Evolutionary conservation across 371 early-diverging fungal species (phyloP), one percentile per base, ranked within the genome.

Genomic region (Mucor piriformis): DNA sequence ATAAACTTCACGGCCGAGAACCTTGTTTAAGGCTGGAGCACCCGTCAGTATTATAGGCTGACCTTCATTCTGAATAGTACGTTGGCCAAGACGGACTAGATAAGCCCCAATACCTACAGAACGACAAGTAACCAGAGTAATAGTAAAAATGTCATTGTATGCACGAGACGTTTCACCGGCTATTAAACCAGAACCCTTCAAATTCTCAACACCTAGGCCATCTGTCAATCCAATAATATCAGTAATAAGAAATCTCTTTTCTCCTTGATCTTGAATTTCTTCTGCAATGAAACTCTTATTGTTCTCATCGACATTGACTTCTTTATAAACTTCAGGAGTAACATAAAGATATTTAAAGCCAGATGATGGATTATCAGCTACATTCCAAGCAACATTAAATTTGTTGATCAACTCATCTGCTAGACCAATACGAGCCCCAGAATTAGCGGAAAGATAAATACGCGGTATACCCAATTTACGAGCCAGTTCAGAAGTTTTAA

Each of bases 51-150:
- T 94, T 65, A 99, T 96, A 35, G 98, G 97, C 56, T 97, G 93
- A 53, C 95, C 95, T 78, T 95, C 94, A 73, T 96, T 97, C 78
- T 98, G 99, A 53, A 99, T 87, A 37, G 95, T 88, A 61, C 99
- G 92, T 74, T 98, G 96, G 54, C 99, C 99, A 66, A 99, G 89
- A 63, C 98, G 95, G 52, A 96, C 98, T 55, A 99, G 86, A 81
- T 99, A 99, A 21, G 99, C 99, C 70, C 99, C 99, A 65, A 99
- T 99, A 77, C 97, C 97, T 33, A 99, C 99, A 38, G 96, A 95
- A 52, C 98, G 90, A 72, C 98, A 96, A 3, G 98, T 96, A 18
- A 98, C 99, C 54, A 99, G 79, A 7, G 97, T 97, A 33, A 96
- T 79, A 20, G 99, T 99, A 72, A 99, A 98, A 66, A 97, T 96